phyloP scores from a whole-genome alignment of 1,139 yeast species.

The Magnusiomyces suaveolens region DNA sequence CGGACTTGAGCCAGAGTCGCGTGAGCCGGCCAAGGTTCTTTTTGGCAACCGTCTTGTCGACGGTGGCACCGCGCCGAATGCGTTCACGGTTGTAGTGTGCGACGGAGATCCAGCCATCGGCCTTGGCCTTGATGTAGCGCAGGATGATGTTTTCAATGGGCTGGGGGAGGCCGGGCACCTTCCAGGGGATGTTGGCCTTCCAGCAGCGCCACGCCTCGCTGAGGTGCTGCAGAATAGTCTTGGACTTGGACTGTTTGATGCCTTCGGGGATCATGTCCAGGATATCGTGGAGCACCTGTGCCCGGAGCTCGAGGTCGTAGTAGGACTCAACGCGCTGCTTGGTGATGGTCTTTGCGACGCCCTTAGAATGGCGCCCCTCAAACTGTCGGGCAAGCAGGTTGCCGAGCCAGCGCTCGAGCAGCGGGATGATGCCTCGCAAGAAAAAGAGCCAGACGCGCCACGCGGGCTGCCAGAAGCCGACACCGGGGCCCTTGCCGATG shows the following conservation, averaged over 20 bases:
- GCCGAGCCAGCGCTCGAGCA: constrained; percentile 90
- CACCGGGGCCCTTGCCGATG: constrained; percentile 97
- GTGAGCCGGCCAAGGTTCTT: constrained; percentile 89
- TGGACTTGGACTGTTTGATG: constrained; percentile 75
- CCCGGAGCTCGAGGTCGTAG: constrained; percentile 85
- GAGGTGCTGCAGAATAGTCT: constrained; percentile 81
- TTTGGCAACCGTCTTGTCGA: constrained; percentile 87
- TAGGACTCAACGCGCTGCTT: constrained; percentile 93
- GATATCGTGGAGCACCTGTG: constrained; percentile 92
- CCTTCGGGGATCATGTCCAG: constrained; percentile 97
- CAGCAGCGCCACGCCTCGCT: constrained; percentile 99
- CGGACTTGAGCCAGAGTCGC: constrained; percentile 83
- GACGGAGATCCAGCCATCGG: constrained; percentile 93
- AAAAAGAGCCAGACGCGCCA: constrained; percentile 97
- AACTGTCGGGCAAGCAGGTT: constrained; percentile 86
- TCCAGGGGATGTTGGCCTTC: constrained; percentile 98
- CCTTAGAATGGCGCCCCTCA: constrained; percentile 90
- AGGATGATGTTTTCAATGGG: constrained; percentile 82
- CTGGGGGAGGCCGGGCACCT: constrained; percentile 90
- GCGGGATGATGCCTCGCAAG: constrained; percentile 85
- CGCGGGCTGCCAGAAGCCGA: constrained; percentile 99
- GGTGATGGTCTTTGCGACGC: constrained; percentile 86
- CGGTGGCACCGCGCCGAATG: constrained; percentile 76
- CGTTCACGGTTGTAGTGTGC: constrained; percentile 90
- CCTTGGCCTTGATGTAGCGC: constrained; percentile 86